Percentiles rank a stretch among this genome's conserved stretches.
These are phyloP conservation scores for Drechmeria coniospora DNA, from an alignment of 2,329 filamentous ascomycete genomes.

Conservation along the genomic window DNA sequence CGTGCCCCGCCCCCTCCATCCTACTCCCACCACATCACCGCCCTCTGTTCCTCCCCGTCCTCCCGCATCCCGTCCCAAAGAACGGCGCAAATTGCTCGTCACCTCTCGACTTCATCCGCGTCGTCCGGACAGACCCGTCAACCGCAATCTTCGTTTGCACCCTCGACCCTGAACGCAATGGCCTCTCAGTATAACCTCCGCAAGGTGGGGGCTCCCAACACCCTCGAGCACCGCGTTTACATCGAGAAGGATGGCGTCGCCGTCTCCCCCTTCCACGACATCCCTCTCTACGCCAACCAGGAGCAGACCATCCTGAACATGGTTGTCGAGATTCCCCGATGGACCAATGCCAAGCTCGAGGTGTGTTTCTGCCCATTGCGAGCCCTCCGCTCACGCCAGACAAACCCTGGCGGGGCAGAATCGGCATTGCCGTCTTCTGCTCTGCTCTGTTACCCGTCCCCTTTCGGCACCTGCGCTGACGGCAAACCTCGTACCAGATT, in stretches of 20 bases:
- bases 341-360: conserved; percentile 99
- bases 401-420: neutral
- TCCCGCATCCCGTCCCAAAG: conserved; percentile 33
- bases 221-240: conserved; percentile 92
- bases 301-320: conserved; percentile 97
- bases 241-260: conserved; percentile 94
- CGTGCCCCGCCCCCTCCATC: conserved; percentile 24
- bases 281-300: conserved; percentile 92
- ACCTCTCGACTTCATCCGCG: conserved; percentile 23
- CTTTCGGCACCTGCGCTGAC: conserved; percentile 9
- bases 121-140: conserved; percentile 1
- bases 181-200: conserved; percentile 57
- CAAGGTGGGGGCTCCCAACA: conserved; percentile 83
- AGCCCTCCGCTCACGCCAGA: neutral
- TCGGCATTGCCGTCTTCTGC: neutral
- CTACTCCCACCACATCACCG: conserved; percentile 10
- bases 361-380: conserved; percentile 32
- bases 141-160: conserved; percentile 9
- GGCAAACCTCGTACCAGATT: conserved; percentile 46
- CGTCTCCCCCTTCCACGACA: conserved; percentile 94
- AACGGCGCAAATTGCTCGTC: conserved; percentile 39
- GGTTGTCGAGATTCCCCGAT: conserved; percentile 97
- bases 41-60: conserved; percentile 9
- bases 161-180: conserved; percentile 24
- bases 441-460: neutral